A percentile compares a stretch with the other conserved stretches of the same genome.
Conservation (phyloP, 129 eudicot genomes). For the Ambrosia artemisiifolia region DNA sequence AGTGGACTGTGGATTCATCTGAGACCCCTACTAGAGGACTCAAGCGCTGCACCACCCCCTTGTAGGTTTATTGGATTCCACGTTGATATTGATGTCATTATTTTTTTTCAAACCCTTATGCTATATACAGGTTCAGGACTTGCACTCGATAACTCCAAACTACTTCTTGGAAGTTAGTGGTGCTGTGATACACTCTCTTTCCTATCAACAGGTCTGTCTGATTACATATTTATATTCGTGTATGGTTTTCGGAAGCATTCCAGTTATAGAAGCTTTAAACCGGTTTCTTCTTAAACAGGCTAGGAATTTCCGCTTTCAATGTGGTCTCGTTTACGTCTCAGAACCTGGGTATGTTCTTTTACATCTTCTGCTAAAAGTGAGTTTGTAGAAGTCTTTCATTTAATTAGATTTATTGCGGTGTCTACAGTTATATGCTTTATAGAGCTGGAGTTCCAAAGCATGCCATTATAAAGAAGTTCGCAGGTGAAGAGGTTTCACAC, state of each 20-base stretch:
- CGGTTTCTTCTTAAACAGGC: constrained; percentile 53
- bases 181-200: constrained; percentile 91
- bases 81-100: background rate
- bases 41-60: too few relatives aligned
- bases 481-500: constrained; percentile 68
- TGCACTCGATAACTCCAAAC: constrained; percentile 91
- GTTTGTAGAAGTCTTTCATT: background rate
- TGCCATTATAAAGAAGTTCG: constrained; percentile 88
- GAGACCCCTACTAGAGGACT: too few relatives aligned
- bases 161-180: constrained; percentile 95
- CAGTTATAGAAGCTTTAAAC: background rate
- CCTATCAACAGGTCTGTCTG: constrained; percentile 85
- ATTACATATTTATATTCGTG: background rate
- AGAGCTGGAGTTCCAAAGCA: constrained; percentile 95
- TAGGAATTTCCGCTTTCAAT: constrained; percentile 88
- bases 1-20: too few relatives aligned
- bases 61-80: background rate
- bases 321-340: constrained; percentile 91
- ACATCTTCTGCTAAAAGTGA: background rate
- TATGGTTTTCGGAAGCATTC: background rate
- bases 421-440: constrained; percentile 68
- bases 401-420: background rate
- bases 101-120: constrained; percentile 1
- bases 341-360: constrained; percentile 76
- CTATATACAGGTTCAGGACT: constrained; percentile 74